Evolutionary conservation across 164 flowering plant genomes (phyloP).

Genomic region (Annona cherimola): DNA sequence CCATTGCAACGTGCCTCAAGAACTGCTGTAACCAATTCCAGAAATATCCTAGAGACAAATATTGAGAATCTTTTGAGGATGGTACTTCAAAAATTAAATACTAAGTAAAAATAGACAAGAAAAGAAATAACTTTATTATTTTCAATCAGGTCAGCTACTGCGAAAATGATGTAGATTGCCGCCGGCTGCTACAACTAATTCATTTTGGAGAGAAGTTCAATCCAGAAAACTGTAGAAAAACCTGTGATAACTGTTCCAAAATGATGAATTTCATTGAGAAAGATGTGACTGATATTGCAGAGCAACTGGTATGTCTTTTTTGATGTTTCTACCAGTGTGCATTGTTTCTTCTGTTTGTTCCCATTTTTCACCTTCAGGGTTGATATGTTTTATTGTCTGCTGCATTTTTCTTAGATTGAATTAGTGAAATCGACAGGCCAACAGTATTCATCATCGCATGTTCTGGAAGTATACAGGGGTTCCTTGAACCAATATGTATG

Average conservation of each 20-base stretch:
- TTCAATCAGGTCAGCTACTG: conserved; percentile 82
- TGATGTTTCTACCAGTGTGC: neutral
- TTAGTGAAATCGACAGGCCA: conserved; percentile 69
- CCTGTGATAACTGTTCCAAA: conserved; percentile 87
- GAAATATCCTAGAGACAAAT: conserved; percentile 73
- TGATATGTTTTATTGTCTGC: conserved; percentile 6
- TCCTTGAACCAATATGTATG: conserved; percentile 80
- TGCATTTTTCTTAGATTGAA: conserved; percentile 48
- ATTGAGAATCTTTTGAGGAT: conserved; percentile 84
- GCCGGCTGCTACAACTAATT: conserved; percentile 80
- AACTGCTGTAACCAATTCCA: conserved; percentile 38
- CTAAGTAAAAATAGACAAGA: neutral
- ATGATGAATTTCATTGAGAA: conserved; percentile 51
- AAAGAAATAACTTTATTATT: conserved; percentile 2
- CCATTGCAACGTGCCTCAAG: conserved; percentile 44
- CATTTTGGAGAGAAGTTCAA: conserved; percentile 97
- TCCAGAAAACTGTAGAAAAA: conserved; percentile 52
- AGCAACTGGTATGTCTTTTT: conserved; percentile 54
- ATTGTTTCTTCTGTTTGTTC: neutral
- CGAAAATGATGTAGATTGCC: conserved; percentile 95
- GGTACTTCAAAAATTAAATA: conserved; percentile 35
- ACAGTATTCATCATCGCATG: conserved; percentile 74
- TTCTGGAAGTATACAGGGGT: conserved; percentile 90
- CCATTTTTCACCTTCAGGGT: neutral
- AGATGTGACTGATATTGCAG: conserved; percentile 70